Conservation (phyloP, 192 early-diverging fungal genomes). For the Coemansia erecta region DNA sequence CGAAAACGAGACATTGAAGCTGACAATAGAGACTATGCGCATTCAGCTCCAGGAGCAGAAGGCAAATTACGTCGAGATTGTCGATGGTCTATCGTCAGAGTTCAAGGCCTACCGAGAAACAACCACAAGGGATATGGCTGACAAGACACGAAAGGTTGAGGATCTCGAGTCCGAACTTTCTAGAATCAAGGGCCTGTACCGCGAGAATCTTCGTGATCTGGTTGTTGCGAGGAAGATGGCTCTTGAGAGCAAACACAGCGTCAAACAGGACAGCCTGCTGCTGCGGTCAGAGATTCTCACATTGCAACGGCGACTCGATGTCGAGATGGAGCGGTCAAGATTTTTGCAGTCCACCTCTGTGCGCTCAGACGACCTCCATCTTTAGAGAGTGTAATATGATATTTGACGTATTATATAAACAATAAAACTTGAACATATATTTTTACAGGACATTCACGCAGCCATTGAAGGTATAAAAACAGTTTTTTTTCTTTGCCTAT, state of each 20-base stretch:
- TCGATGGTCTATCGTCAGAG: slow-evolving; percentile 37
- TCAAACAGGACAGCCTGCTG: slow-evolving; percentile 49
- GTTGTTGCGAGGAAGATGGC: slow-evolving; percentile 41
- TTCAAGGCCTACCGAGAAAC: slow-evolving; percentile 36
- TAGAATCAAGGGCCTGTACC: slow-evolving; percentile 40
- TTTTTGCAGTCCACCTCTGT: slow-evolving; percentile 32
- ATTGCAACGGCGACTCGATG: slow-evolving; percentile 50
- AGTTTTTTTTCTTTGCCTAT: too few relatives aligned
- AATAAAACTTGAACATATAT: too few relatives aligned
- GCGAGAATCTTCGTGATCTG: slow-evolving; percentile 49
- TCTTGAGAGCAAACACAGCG: slow-evolving; percentile 44
- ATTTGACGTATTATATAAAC: too few relatives aligned
- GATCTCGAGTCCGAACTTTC: slow-evolving; percentile 38
- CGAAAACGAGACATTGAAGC: slow-evolving; percentile 46
- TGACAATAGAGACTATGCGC: slow-evolving; percentile 52
- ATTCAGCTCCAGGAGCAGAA: slow-evolving; percentile 53
- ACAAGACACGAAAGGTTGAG: slow-evolving; percentile 29
- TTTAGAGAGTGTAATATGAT: background rate
- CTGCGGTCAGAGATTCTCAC: slow-evolving; percentile 49
- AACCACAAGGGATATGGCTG: slow-evolving; percentile 15
- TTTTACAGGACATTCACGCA: too few relatives aligned
- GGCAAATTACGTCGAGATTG: slow-evolving; percentile 46
- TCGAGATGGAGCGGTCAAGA: slow-evolving; percentile 46
- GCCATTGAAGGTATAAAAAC: too few relatives aligned
- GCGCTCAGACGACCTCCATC: slow-evolving; percentile 10